Conservation (phyloP, 345 rosid genomes). For the Bruguiera sexangula region DNA sequence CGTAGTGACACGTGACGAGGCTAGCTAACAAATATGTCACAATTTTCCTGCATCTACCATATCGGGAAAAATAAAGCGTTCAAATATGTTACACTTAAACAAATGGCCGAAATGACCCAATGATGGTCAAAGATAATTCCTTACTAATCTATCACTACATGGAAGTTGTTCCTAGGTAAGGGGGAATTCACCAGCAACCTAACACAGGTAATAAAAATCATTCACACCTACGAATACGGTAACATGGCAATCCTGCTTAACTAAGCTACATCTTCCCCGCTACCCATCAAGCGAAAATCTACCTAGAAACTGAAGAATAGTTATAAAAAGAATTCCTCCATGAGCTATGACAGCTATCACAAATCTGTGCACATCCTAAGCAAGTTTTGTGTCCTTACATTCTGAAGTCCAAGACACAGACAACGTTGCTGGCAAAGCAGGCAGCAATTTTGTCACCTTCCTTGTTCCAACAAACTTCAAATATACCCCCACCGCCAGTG, state of each 20-base stretch:
- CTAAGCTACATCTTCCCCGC: too few species aligned
- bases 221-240: neutral
- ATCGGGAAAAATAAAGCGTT: too few species aligned
- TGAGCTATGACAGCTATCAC: neutral
- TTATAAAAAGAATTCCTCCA: neutral
- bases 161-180: neutral
- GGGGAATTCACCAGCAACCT: neutral
- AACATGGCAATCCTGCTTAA: neutral
- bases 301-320: neutral
- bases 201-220: neutral
- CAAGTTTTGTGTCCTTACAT: slow-evolving; percentile 35
- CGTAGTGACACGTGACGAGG: too few species aligned
- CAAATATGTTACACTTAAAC: too few species aligned
- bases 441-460: slow-evolving; percentile 97
- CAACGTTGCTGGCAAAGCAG: slow-evolving; percentile 82
- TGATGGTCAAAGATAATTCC: slow-evolving; percentile 8
- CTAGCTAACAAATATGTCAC: too few species aligned
- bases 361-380: neutral
- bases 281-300: too few species aligned
- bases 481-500: slow-evolving; percentile 84
- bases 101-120: neutral
- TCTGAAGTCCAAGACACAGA: slow-evolving; percentile 85
- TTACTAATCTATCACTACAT: slow-evolving; percentile 5
- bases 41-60: too few species aligned
- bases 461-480: slow-evolving; percentile 96